Base-by-base conservation (phyloP, 1,284 basidiomycete genomes). In the Malassezia sp. region DNA sequence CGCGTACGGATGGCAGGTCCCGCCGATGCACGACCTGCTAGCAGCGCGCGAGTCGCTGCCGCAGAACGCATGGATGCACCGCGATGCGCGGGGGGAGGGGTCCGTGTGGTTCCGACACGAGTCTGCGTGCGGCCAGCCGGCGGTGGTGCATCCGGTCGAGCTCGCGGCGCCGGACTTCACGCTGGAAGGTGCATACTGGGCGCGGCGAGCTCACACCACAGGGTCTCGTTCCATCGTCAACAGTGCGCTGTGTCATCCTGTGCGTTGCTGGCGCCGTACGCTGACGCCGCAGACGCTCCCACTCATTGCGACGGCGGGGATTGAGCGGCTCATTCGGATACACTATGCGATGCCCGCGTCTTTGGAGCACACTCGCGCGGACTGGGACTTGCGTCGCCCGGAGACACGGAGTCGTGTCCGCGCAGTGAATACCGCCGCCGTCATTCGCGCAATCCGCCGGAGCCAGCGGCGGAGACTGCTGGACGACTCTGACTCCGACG, bases 1-100 rank as follows among this genome's bases (percentile, higher is more conserved):
- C 24, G 78, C 75, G 10, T 86, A 86, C 56, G 68, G 84, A n/a
- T 86, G 84, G 84, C 77, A 76, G 56, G 73, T 85, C 26, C 83
- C 83, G 2, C 62, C 74, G 3, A 46, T 75, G 1, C 53, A 65
- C 4, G 67, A 71, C 11, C 72, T 85, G 21, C 49, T 62, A 2
- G 72, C 74, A 17, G 59, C 64, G 43, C 74, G 46, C 71, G 73
- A 39, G 65, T 80, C 30, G 63, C 63, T 32, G 49, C 57, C 5
- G 58, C 71, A n/a, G 5, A 30, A 22, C 9, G 29, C 30, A 1
- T 44, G 45, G 50, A 7, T 26, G 17, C 24, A 4, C 3, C 15
- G 33, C 22, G 32, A 26, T 1, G 9, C 4, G 3, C 20, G 21
- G 26, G 41, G 41, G 15, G 27, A 2, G 59, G 71, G 21, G 14